These are phyloP conservation scores for Porcisia deanei DNA, from an alignment of 208 protist species.

Conservation along the genomic window DNA sequence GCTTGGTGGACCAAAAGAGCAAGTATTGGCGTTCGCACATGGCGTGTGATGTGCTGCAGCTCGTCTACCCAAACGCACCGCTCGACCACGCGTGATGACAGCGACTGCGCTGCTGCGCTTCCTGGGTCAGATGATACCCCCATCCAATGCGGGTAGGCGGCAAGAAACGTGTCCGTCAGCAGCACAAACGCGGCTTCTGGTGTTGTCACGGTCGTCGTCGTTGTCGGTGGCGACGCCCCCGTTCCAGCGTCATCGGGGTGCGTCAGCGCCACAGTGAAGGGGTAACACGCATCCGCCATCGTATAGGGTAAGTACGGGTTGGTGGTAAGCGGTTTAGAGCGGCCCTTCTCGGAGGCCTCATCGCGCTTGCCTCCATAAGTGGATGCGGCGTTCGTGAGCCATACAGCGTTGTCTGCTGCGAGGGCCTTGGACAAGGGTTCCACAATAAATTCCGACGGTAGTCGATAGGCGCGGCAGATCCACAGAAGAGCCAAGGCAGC, in stretches of 20 bases:
- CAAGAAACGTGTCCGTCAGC: conserved; percentile 26
- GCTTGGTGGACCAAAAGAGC: conserved; percentile 37
- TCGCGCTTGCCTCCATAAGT: background rate
- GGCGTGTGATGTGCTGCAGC: conserved; percentile 40
- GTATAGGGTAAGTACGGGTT: conserved; percentile 29
- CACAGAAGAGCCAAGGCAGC: conserved; percentile 69
- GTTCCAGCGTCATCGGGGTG: conserved; percentile 1
- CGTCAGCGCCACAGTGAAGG: conserved; percentile 19
- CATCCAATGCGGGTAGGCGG: conserved; percentile 34
- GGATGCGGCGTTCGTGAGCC: background rate
- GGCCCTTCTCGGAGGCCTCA: background rate
- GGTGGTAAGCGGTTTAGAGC: background rate
- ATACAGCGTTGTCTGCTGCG: background rate
- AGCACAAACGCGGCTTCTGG: conserved; percentile 31
- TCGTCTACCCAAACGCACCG: conserved; percentile 38
- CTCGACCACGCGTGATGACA: conserved; percentile 1
- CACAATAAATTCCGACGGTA: conserved; percentile 56
- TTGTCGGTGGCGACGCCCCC: background rate
- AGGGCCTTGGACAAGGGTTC: conserved; percentile 51
- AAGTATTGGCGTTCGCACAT: conserved; percentile 48
- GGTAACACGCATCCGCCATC: conserved; percentile 34
- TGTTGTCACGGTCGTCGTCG: conserved; percentile 22
- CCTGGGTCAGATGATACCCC: conserved; percentile 19
- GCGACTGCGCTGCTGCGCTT: background rate
- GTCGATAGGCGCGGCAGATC: conserved; percentile 69